Conservation (phyloP, 306 rosid genomes). For the Quercus ilex region DNA sequence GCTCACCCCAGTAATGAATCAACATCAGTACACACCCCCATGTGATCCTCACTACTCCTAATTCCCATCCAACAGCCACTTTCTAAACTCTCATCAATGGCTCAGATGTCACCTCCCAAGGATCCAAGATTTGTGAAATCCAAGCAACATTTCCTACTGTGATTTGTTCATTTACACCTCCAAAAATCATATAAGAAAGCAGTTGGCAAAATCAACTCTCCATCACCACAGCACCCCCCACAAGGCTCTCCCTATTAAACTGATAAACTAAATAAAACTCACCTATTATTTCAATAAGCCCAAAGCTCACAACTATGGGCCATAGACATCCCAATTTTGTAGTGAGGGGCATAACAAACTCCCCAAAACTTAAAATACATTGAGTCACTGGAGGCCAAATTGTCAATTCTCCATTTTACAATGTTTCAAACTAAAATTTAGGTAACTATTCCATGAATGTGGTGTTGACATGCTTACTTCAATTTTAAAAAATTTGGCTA, state of each 20-base stretch:
- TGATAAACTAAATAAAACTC: neutral
- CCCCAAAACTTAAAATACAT: neutral
- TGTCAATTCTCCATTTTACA: neutral
- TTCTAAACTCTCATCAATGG: too few species aligned
- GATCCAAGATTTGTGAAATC: too few species aligned
- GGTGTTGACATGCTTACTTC: neutral
- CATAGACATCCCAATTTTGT: neutral
- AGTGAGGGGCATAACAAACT: neutral
- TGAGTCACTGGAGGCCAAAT: neutral
- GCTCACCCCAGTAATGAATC: too few species aligned
- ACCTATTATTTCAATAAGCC: neutral
- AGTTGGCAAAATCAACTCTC: too few species aligned
- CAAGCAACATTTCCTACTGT: too few species aligned
- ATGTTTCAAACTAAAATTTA: neutral
- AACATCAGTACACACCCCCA: too few species aligned
- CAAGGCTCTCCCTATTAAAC: neutral
- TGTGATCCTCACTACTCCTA: too few species aligned
- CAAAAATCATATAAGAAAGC: too few species aligned
- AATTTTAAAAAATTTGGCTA: neutral
- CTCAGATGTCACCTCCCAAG: too few species aligned
- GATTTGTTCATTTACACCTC: too few species aligned
- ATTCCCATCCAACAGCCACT: too few species aligned
- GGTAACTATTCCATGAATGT: neutral
- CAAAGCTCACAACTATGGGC: neutral
- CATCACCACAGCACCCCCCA: too few species aligned